A percentile compares a stretch with the other conserved stretches of the same genome.
Conservation (phyloP, 2,329 filamentous ascomycete genomes). For the Ramularia endophylla region DNA sequence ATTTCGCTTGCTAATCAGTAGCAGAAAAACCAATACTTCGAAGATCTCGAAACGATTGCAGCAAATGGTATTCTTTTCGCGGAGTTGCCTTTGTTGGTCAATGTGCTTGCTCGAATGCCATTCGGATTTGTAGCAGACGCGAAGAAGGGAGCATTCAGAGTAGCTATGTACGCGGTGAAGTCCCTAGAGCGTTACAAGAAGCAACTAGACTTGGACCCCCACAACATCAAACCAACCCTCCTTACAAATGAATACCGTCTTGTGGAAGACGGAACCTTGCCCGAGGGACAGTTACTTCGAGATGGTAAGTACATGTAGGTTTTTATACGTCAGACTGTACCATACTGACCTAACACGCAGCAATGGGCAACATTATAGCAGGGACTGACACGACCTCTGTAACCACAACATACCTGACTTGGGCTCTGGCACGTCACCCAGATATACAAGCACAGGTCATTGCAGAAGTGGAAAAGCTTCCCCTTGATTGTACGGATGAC, state of each 20-base stretch:
- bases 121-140: too few relatives aligned
- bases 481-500: background rate
- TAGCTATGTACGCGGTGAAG: too few relatives aligned
- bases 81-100: too few relatives aligned
- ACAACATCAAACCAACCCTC: background rate
- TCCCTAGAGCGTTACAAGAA: too few relatives aligned
- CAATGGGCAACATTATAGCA: constrained; percentile 9
- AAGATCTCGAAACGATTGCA: background rate
- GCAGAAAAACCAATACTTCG: background rate
- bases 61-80: constrained; percentile 5
- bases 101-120: too few relatives aligned
- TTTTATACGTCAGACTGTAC: too few relatives aligned
- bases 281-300: background rate
- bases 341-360: too few relatives aligned
- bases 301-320: too few relatives aligned
- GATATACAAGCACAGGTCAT: constrained; percentile 8
- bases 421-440: constrained; percentile 12
- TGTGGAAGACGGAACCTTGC: background rate
- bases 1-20: too few relatives aligned
- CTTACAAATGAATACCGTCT: background rate
- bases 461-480: constrained; percentile 9
- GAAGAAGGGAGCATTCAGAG: too few relatives aligned
- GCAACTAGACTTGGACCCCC: background rate
- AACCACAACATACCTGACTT: constrained; percentile 18
- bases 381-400: constrained; percentile 21